Percentiles rank a stretch among this genome's conserved stretches.
These are phyloP conservation scores for Mallotus repandus DNA, from an alignment of 441 rosid genomes.

Conservation along the genomic window DNA sequence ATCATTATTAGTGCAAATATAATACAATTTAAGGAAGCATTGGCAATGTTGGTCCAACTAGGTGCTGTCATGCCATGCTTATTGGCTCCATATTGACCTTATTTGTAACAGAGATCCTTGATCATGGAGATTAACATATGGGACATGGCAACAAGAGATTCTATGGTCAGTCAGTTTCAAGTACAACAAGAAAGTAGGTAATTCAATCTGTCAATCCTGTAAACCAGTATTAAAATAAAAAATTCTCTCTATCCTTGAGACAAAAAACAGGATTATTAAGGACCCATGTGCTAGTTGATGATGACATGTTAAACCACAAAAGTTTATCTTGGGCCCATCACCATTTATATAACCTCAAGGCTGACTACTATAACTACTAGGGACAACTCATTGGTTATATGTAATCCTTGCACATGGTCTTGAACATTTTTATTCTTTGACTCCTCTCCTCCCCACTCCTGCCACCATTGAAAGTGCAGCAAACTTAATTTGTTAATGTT, in stretches of 20 bases:
- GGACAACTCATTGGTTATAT: slow-evolving; percentile 35
- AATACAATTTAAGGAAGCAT: background rate
- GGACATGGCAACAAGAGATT: background rate
- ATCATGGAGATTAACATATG: slow-evolving; percentile 6
- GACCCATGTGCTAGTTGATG: slow-evolving; percentile 38
- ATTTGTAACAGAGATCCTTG: background rate
- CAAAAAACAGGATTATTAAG: slow-evolving; percentile 22
- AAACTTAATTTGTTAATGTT: background rate
- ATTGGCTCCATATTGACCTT: slow-evolving; percentile 9
- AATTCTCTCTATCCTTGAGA: background rate
- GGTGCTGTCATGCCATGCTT: slow-evolving; percentile 3
- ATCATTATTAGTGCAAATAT: background rate
- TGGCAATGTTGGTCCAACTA: background rate
- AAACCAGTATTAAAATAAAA: background rate
- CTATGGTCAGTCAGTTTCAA: background rate
- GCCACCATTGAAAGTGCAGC: background rate
- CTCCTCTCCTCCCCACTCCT: background rate
- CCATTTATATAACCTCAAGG: slow-evolving; percentile 8
- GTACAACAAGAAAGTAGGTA: slow-evolving; percentile 13
- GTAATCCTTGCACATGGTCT: slow-evolving; percentile 39
- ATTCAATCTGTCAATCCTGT: slow-evolving; percentile 4
- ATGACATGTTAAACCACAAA: slow-evolving; percentile 26
- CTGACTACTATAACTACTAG: slow-evolving; percentile 1
- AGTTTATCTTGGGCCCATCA: slow-evolving; percentile 32
- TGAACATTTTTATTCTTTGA: slow-evolving; percentile 20